These are phyloP conservation scores for Aspergillus sp. DNA, from an alignment of 2,329 filamentous ascomycete genomes.

Conservation along the genomic window DNA sequence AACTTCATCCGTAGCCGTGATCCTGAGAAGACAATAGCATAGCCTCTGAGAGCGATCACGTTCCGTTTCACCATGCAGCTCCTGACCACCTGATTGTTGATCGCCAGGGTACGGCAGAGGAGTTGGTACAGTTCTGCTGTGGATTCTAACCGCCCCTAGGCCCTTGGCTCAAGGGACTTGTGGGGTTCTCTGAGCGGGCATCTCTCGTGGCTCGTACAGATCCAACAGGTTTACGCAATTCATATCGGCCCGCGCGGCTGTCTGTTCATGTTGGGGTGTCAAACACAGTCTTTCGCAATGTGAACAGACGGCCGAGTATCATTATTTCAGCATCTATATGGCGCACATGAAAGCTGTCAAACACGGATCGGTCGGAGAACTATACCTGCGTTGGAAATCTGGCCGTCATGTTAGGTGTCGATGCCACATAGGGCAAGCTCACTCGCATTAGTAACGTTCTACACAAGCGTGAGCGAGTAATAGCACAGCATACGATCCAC, in stretches of 20 bases:
- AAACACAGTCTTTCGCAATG: not conserved
- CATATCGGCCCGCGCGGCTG: not conserved
- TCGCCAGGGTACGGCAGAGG: slow-evolving; percentile 2
- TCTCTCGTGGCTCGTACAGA: not conserved
- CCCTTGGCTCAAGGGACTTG: not conserved
- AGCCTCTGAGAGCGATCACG: not conserved
- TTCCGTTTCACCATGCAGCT: not conserved
- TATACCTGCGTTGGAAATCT: not conserved
- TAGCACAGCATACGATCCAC: not conserved
- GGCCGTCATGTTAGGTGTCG: not conserved
- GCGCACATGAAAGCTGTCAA: slow-evolving; percentile 4
- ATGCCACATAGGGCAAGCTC: slow-evolving; percentile 2
- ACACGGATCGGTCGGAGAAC: slow-evolving; percentile 8
- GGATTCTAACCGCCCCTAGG: not conserved
- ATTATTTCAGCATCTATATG: not conserved
- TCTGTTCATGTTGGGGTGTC: not conserved
- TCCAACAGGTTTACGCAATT: not conserved
- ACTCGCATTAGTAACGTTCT: not conserved
- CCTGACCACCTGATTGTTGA: slow-evolving; percentile 7
- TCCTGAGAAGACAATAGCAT: not conserved
- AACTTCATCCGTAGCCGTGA: not conserved
- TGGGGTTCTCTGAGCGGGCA: not conserved
- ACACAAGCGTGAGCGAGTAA: not conserved
- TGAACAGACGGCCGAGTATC: not conserved
- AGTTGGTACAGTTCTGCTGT: not conserved